A percentile compares a stretch with the other conserved stretches of the same genome.
These are phyloP conservation scores for Rhodotorula sp. DNA, from an alignment of 1,284 basidiomycete species.

Conservation along the genomic window DNA sequence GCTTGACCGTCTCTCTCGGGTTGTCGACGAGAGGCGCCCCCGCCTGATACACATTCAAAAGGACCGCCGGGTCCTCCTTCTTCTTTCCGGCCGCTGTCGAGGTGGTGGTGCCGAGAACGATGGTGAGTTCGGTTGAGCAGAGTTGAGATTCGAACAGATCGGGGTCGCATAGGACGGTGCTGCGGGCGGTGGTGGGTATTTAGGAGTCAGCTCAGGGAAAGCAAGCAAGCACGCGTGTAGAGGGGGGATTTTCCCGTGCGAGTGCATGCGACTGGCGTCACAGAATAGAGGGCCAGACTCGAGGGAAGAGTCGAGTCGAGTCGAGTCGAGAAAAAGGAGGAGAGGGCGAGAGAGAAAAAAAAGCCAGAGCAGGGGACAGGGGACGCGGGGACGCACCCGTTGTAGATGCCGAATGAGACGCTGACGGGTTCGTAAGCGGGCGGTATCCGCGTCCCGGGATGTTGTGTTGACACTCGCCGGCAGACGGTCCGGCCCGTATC, in stretches of 20 bases:
- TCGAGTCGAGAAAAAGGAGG: neutral
- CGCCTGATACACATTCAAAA: constrained; percentile 33
- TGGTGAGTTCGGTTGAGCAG: constrained; percentile 32
- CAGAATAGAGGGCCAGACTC: too few relatives aligned
- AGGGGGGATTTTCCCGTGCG: too few relatives aligned
- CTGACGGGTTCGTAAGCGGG: constrained; percentile 16
- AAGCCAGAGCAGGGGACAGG: neutral
- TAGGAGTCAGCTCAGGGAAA: too few relatives aligned
- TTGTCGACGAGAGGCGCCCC: constrained; percentile 25
- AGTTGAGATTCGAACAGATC: constrained; percentile 35
- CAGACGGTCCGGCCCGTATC: constrained; percentile 23
- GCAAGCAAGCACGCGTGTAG: too few relatives aligned
- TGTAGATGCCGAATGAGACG: constrained; percentile 37
- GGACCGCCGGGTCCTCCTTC: neutral
- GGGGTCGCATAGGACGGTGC: constrained; percentile 34
- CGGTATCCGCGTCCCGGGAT: constrained; percentile 16
- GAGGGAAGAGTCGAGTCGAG: too few relatives aligned
- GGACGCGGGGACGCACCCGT: constrained; percentile 19
- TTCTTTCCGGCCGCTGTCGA: neutral
- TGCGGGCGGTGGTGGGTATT: neutral
- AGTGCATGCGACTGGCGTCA: too few relatives aligned
- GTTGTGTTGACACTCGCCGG: constrained; percentile 14
- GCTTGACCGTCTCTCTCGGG: constrained; percentile 15
- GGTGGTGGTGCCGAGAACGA: constrained; percentile 21
- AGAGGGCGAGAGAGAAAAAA: neutral